phyloP scores from a whole-genome alignment of 164 flowering plant species.

The Echeveria elegans region DNA sequence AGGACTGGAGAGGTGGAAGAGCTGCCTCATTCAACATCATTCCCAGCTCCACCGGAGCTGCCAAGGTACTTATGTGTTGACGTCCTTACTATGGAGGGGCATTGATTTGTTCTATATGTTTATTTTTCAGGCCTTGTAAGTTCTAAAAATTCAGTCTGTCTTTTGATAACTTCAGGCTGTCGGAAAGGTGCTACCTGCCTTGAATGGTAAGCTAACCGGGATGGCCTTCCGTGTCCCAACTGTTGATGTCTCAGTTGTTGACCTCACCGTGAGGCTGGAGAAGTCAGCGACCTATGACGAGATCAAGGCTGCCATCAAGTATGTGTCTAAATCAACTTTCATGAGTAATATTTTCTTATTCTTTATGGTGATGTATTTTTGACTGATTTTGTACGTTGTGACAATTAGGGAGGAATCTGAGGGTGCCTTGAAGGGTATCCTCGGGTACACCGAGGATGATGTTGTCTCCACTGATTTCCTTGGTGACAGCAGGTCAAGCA shows the following conservation, averaged over 20 bases:
- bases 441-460: constrained; percentile 14
- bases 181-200: constrained; percentile 26
- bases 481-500: constrained; percentile 19
- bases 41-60: constrained; percentile 55
- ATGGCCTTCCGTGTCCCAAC: constrained; percentile 28
- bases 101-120: not conserved
- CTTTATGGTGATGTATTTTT: no score
- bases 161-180: constrained; percentile 17
- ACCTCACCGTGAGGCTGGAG: constrained; percentile 22
- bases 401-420: constrained; percentile 14
- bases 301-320: constrained; percentile 27
- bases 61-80: constrained; percentile 26
- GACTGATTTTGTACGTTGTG: no score
- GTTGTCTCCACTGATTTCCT: constrained; percentile 12
- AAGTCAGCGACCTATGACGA: constrained; percentile 18
- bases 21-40: constrained; percentile 53
- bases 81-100: no score
- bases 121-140: no score
- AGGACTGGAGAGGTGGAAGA: constrained; percentile 60
- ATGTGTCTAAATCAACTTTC: constrained; percentile 7
- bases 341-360: no score
- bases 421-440: constrained; percentile 10
- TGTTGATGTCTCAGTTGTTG: constrained; percentile 25
- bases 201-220: constrained; percentile 25
- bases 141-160: no score